Base-by-base conservation (phyloP, 768 basidiomycete species). In the Phlebiopsis flavidoalba region DNA sequence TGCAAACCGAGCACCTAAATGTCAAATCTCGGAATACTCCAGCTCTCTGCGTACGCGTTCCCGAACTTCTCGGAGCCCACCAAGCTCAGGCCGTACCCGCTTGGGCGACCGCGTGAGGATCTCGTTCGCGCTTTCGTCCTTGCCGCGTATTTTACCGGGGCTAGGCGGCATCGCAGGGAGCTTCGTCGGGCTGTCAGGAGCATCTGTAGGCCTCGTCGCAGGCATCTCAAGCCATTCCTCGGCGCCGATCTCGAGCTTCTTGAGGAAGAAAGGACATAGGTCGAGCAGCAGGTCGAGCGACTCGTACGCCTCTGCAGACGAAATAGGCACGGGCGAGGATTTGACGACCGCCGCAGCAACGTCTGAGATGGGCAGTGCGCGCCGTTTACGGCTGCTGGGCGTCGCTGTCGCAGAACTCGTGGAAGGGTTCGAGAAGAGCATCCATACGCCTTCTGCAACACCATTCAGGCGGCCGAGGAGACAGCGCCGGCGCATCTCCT, bases 371-470 rank as follows among this genome's bases (percentile, higher is more conserved):
- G 87, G 90, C 55, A 92, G 74, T 24, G 86, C 82, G 47, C 87
- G 86, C 46, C 91, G 83, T 71, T 89, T 91, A 53, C 91, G 83
- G 26, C 76, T 70, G 3, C 83, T 77, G 17, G 86, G 80, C 3
- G 83, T 80, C 1, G 81, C 72, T 4, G 79, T 76, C 11, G 61
- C 47, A n/a, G 26, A 36, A 2, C 83, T 73, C 7, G 81, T 79
- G 0, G 73, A 71, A 2, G 89, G 83, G 19, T 80, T 83, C 2
- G 90, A 87, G 74, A 93, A 93, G 45, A 91, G 73, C 92, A 93
- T 92, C 89, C 91, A 93, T 17, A 88, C 82, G 64, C 91, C 89
- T 69, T 94, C 91, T n/a, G 92, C 92, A 31, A 94, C 83, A 10
- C 88, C 87, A 26, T 81, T 80, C 7, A 94, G 80, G 19, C 92